A percentile compares a stretch with the other conserved stretches of the same genome.
phyloP scores from a whole-genome alignment of 164 flowering plant species.

The Liquidambar formosana region DNA sequence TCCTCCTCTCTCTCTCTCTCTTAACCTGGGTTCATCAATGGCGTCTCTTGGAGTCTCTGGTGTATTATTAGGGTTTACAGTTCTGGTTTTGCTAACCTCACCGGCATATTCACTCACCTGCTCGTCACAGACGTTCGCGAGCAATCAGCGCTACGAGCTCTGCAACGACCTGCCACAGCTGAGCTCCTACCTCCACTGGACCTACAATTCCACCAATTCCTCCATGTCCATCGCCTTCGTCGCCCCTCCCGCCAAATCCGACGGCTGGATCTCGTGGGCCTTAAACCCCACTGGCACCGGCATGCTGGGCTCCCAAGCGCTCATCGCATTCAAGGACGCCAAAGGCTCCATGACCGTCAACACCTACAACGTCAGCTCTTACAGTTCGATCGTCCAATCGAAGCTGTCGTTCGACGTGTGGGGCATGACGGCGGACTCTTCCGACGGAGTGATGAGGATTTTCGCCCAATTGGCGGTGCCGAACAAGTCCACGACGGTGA shows the following conservation, averaged over 20 bases:
- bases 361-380: constrained; percentile 12
- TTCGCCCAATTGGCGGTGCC: constrained; percentile 52
- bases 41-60: too few species aligned
- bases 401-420: constrained; percentile 34
- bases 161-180: constrained; percentile 55
- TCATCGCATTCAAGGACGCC: constrained; percentile 32
- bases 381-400: constrained; percentile 17
- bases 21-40: too few species aligned
- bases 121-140: too few species aligned
- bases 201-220: constrained; percentile 32
- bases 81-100: too few species aligned
- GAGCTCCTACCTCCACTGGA: constrained; percentile 51
- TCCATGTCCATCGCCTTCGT: constrained; percentile 45
- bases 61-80: too few species aligned
- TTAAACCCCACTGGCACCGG: constrained; percentile 47
- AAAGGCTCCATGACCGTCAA: too few species aligned
- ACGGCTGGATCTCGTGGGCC: constrained; percentile 66
- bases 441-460: constrained; percentile 34
- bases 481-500: constrained; percentile 27
- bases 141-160: constrained; percentile 4
- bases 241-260: constrained; percentile 34
- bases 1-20: constrained; percentile 15
- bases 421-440: constrained; percentile 28
- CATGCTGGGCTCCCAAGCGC: constrained; percentile 55
- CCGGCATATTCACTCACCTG: too few species aligned